Conservation (phyloP, 257 asterid genomes). For the Solanum clarkiae region DNA sequence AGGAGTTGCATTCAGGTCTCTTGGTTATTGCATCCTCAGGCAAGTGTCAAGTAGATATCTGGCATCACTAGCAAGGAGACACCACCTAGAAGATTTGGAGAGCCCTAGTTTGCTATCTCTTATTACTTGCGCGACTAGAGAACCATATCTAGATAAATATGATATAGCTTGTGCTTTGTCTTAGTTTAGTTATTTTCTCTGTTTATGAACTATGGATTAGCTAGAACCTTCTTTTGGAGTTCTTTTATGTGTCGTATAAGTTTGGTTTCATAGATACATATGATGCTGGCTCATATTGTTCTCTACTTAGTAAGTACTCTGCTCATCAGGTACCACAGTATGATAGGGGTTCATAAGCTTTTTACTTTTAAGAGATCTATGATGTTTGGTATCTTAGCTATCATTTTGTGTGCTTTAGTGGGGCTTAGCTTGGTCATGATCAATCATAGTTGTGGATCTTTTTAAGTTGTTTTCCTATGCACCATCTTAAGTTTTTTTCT, state of each 20-base stretch:
- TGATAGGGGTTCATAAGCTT: background rate
- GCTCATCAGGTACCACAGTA: background rate
- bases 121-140: conserved; percentile 6
- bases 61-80: conserved; percentile 54
- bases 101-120: conserved; percentile 22
- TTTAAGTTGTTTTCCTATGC: background rate
- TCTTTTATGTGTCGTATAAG: background rate
- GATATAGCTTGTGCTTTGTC: background rate
- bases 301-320: background rate
- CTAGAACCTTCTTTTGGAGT: background rate
- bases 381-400: background rate
- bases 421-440: background rate
- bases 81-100: conserved; percentile 42
- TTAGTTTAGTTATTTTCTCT: background rate
- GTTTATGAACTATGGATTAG: background rate
- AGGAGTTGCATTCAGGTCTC: conserved; percentile 51
- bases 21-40: conserved; percentile 43
- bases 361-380: background rate
- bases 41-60: conserved; percentile 39
- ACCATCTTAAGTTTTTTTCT: background rate
- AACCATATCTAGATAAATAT: conserved; percentile 1
- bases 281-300: background rate
- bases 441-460: background rate
- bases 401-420: background rate
- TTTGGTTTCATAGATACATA: background rate